Conservation (phyloP, 495 filamentous ascomycete genomes). For the Aspergillus bridgeri region DNA sequence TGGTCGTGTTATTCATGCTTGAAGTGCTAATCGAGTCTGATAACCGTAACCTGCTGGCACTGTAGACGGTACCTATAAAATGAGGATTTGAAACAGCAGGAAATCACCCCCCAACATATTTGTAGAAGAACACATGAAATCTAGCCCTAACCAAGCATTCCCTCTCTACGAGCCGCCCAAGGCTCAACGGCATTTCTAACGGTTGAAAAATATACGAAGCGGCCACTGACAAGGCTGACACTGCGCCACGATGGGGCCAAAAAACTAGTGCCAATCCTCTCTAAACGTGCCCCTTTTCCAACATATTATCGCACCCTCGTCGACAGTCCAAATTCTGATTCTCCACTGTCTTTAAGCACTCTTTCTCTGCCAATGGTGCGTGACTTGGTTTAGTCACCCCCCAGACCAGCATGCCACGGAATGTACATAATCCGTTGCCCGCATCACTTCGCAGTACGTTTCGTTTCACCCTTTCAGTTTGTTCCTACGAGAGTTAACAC, state of each 20-base stretch:
- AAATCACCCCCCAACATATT: too few species aligned
- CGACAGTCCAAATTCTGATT: background rate
- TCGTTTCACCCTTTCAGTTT: background rate
- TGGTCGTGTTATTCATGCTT: too few species aligned
- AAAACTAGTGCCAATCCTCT: background rate
- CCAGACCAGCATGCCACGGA: slow-evolving; percentile 31
- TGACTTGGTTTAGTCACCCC: background rate
- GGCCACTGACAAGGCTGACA: background rate
- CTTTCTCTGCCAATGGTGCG: background rate
- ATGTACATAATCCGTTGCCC: slow-evolving; percentile 59
- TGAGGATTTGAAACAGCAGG: too few species aligned
- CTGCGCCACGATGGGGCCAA: background rate
- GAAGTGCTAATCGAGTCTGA: too few species aligned
- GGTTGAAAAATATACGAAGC: background rate
- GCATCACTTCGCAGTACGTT: slow-evolving; percentile 52
- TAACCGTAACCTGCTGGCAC: too few species aligned
- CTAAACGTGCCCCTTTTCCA: background rate
- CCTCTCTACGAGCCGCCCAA: background rate
- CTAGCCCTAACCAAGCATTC: background rate
- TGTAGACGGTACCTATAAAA: too few species aligned
- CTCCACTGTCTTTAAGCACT: background rate
- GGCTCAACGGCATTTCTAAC: background rate
- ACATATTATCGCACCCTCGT: background rate
- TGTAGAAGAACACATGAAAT: background rate
- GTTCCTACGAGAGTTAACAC: background rate